These are phyloP conservation scores for Alternaria postmessia DNA, from an alignment of 2,329 filamentous ascomycete genomes.

Conservation along the genomic window DNA sequence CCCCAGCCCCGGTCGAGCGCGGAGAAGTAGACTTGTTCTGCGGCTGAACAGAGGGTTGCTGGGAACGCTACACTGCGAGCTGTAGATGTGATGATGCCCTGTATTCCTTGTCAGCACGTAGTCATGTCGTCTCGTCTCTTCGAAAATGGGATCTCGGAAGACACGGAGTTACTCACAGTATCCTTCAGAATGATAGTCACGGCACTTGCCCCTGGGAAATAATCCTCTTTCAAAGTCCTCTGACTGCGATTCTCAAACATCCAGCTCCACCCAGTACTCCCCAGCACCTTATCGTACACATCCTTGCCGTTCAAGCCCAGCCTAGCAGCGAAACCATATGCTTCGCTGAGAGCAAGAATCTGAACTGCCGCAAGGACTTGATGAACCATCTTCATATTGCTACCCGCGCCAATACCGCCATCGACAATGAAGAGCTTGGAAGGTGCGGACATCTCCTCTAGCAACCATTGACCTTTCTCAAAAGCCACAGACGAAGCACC, in stretches of 20 bases:
- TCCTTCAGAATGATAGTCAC: conserved; percentile 60
- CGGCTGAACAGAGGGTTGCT: conserved; percentile 66
- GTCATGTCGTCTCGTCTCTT: not conserved
- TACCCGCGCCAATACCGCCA: conserved; percentile 62
- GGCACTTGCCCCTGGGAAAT: conserved; percentile 55
- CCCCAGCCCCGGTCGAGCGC: conserved; percentile 66
- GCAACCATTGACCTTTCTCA: conserved; percentile 64
- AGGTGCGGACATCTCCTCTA: conserved; percentile 69
- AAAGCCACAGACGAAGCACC: conserved; percentile 67
- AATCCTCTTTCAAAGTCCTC: conserved; percentile 62
- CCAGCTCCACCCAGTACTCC: conserved; percentile 57
- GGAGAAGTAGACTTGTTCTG: conserved; percentile 71
- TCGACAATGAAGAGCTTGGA: conserved; percentile 65
- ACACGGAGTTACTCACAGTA: conserved; percentile 36
- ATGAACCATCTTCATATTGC: conserved; percentile 66
- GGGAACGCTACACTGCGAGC: conserved; percentile 67
- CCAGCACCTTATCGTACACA: conserved; percentile 59
- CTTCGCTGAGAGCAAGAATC: conserved; percentile 64
- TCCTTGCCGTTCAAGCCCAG: conserved; percentile 62
- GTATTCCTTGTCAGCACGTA: conserved; percentile 7
- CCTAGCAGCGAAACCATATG: conserved; percentile 64
- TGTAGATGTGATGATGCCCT: conserved; percentile 72
- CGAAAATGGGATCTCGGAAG: not conserved
- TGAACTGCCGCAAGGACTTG: conserved; percentile 67
- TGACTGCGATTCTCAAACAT: conserved; percentile 66